Base-by-base conservation (phyloP, 192 early-diverging fungal species). In the Chytriomyces sp. region DNA sequence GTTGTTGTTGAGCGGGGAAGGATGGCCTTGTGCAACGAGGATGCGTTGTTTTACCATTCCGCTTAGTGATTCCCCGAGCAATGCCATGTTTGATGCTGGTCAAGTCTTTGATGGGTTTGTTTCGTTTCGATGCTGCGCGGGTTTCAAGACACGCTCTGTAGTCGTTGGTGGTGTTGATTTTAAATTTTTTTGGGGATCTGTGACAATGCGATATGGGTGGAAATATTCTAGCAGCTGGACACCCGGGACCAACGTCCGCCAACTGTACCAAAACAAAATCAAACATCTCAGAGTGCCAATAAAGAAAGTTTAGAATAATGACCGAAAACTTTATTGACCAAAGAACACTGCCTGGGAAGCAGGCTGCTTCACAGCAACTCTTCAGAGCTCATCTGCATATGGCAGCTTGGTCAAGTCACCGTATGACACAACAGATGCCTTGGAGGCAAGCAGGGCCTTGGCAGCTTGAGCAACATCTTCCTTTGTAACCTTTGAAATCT, bases 361-460 rank as follows among this genome's bases (percentile, higher is more conserved):
- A 35, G 35, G 35, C 35, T 35, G 35, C 35, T 35, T 35, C 35
- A 35, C 35, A 35, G 35, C 35, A 35, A 35, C 35, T 64, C n/a
- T 69, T 72, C 43, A 87, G 69, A 95, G 84, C 67, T 93, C 87
- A 79, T 93, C 91, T 75, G 90, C 85, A 80, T 91, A 93, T 60
- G 93, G 94, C 59, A 96, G 89, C 78, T 84, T 83, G 65, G 79
- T 72, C 46, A 89, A 76, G 81, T 93, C 91, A 77, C 94, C 94
- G 66, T 89, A 81, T 62, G 92, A 91, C 61, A 96, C 93, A 67
- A 91, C 86, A 50, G 91, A 92, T 49, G 94, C 87, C 83, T 91
- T 93, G 80, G 89, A 84, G 50, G 88, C 79, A 74, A 93, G 79
- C 46, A 92, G 76, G 62, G 86, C 81, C 80, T 91, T 81, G 43